A percentile compares a stretch with the other conserved stretches of the same genome.
Evolutionary conservation across 306 rosid genomes (phyloP).

Genomic region (Luffa aegyptiaca): DNA sequence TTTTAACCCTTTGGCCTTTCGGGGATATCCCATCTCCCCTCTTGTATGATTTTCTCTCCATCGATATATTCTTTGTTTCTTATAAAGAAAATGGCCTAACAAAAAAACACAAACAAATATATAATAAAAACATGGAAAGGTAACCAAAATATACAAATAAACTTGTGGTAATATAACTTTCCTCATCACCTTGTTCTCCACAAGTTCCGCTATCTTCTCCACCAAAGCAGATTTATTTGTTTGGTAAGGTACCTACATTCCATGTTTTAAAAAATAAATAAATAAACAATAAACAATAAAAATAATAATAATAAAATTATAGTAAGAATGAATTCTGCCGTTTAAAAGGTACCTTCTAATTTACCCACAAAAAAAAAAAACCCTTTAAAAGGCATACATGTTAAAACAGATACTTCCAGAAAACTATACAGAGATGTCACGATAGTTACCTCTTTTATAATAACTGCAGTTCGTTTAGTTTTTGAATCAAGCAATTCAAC

Average conservation of each 20-base stretch:
- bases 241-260: slow-evolving; percentile 78
- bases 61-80: too few relatives aligned
- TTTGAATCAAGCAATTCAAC: slow-evolving; percentile 80
- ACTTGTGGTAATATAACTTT: neutral
- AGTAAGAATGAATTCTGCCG: neutral
- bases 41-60: too few relatives aligned
- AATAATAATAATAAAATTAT: neutral
- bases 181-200: slow-evolving; percentile 68
- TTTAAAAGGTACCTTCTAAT: neutral
- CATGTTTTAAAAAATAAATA: slow-evolving; percentile 16
- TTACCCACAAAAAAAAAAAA: neutral
- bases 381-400: neutral
- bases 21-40: neutral
- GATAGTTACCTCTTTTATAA: slow-evolving; percentile 63
- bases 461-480: slow-evolving; percentile 64
- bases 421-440: slow-evolving; percentile 14
- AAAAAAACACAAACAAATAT: neutral
- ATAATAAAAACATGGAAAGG: neutral
- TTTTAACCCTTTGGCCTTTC: neutral
- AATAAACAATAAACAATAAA: too few relatives aligned
- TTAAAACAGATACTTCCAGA: slow-evolving; percentile 6
- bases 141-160: neutral
- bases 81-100: neutral
- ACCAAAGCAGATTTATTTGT: slow-evolving; percentile 83
- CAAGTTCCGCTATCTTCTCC: slow-evolving; percentile 94